Evolutionary conservation across 2,329 filamentous ascomycete species (phyloP).

Genomic region (Biscogniauxia marginata): DNA sequence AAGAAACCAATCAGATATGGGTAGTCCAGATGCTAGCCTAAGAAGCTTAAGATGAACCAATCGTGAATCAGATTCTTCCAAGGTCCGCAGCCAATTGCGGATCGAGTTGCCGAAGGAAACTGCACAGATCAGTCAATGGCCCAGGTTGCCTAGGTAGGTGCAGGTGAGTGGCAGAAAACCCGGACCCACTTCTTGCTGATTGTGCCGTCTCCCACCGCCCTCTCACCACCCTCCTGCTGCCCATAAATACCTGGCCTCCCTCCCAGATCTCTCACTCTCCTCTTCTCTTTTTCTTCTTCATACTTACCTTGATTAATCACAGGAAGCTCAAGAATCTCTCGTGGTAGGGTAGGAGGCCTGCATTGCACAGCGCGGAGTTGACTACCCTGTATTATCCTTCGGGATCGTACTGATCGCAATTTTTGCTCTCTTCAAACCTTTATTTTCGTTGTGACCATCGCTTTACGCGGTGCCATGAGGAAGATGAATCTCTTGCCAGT

Average conservation of each 20-base stretch:
- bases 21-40: no score
- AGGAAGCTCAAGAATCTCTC: constrained; percentile 44
- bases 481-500: constrained; percentile 35
- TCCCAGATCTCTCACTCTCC: constrained; percentile 11
- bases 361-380: constrained; percentile 54
- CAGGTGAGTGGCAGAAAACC: no score
- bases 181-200: no score
- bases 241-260: constrained; percentile 22
- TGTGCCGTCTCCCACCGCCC: constrained; percentile 9
- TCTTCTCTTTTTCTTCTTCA: constrained; percentile 41
- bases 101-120: no score
- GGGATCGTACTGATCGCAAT: constrained; percentile 50
- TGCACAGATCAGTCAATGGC: no score
- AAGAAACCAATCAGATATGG: no score
- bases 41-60: no score
- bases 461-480: constrained; percentile 42
- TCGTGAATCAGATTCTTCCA: no score
- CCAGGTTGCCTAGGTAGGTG: no score
- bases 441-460: constrained; percentile 43
- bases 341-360: constrained; percentile 45
- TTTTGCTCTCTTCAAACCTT: constrained; percentile 40
- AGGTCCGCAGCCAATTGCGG: no score
- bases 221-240: constrained; percentile 8
- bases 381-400: constrained; percentile 50
- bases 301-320: constrained; percentile 51